Conservation (phyloP, 768 basidiomycete species). For the Cyathus striatus region DNA sequence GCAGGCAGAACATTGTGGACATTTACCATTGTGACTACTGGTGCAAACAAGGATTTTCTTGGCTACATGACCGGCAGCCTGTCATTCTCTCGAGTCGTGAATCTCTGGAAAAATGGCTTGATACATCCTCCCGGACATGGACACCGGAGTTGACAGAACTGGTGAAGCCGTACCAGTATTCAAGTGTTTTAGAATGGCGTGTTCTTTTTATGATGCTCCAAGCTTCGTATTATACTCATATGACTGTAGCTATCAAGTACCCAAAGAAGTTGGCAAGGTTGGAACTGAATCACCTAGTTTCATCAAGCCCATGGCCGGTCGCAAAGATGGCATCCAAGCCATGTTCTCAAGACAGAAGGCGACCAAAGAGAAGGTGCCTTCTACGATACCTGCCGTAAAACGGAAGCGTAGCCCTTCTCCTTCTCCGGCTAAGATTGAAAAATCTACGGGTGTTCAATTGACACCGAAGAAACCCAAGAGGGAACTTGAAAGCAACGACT, state of each 20-base stretch:
- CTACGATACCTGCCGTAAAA: background rate
- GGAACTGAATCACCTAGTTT: conserved; percentile 79
- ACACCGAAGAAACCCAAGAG: no score
- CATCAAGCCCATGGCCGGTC: conserved; percentile 70
- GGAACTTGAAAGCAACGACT: no score
- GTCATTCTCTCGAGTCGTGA: conserved; percentile 66
- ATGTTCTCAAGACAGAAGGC: conserved; percentile 69
- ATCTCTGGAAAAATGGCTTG: conserved; percentile 73
- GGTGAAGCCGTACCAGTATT: conserved; percentile 55
- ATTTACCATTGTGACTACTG: conserved; percentile 87
- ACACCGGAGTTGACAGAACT: conserved; percentile 50
- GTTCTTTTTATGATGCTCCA: conserved; percentile 20
- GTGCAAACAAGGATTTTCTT: conserved; percentile 63
- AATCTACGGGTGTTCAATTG: background rate
- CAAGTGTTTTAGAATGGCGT: conserved; percentile 60
- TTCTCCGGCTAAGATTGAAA: background rate
- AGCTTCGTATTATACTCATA: no score
- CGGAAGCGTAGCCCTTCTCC: background rate
- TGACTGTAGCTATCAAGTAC: conserved; percentile 82
- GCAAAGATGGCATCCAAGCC: conserved; percentile 83
- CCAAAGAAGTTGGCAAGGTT: conserved; percentile 87
- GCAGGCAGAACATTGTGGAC: conserved; percentile 64
- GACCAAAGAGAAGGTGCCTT: background rate
- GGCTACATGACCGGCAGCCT: conserved; percentile 91
- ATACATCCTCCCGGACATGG: conserved; percentile 68